Base-by-base conservation (phyloP, 2,329 filamentous ascomycete genomes). In the Verticillium nonalfalfae region DNA sequence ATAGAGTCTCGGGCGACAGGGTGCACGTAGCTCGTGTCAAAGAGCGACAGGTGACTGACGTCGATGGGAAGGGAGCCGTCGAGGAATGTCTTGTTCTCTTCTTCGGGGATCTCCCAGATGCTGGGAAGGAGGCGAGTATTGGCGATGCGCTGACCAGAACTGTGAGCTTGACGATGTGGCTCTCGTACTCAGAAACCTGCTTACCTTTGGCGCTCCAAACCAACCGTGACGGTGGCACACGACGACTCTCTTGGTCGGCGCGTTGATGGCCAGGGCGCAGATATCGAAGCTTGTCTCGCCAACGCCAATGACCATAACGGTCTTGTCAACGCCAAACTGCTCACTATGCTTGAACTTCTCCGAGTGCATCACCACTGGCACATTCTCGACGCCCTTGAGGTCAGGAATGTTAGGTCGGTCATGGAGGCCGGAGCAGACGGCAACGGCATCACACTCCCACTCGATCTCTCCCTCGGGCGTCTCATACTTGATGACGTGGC, bases 201-300 rank as follows among this genome's bases (percentile, higher is more conserved):
- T 36, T 64, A 76, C 76, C 71, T 81, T 80, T 3, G 78, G 78
- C 4, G 75, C 78, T 35, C 74, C 75, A 35, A 78, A 75, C 63
- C 80, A 81, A 1, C 79, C 79, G 62, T 79, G 73, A 7, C 77
- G 72, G 61, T 80, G 78, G 33, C 76, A 79, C 11, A 81, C 62
- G 0, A 77, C 75, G 7, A 81, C 78, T 6, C 74, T 74, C 7
- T 72, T 74, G 1, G 77, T 76, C 0, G 71, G 68, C 0, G 77
- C 74, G 1, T 76, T 81, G 2, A 81, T 70, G 0, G 79, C 79
- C 18, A 81, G 72, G 52, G 79, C 72, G 0, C 75, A 73, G 33
- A 81, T 66, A 56, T 81, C 79, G 70, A 79, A 78, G 4, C 71
- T 77, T 0, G 79, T 81, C 63, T 81, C 79, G 1, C 79, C 78